Evolutionary conservation across 176 grass and related monocot species (phyloP).

Genomic region (Eleusine indica): DNA sequence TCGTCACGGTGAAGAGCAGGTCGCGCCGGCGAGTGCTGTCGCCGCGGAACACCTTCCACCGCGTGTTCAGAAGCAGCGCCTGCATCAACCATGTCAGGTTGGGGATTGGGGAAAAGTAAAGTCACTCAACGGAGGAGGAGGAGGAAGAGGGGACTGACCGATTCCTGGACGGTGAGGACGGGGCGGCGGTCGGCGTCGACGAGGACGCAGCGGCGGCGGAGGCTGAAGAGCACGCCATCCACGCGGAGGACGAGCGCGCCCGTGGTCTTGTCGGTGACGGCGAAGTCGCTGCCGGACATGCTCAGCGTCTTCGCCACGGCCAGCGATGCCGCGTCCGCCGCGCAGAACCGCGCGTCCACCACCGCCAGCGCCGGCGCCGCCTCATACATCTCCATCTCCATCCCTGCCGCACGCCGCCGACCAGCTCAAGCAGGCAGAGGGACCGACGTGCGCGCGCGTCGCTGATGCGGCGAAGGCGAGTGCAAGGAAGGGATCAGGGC

Average conservation of each 20-base stretch:
- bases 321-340: constrained; percentile 1
- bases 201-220: constrained; percentile 26
- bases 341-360: constrained; percentile 28
- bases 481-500: not conserved
- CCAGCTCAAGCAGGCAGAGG: too few species aligned
- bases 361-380: constrained; percentile 36
- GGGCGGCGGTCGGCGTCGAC: constrained; percentile 30
- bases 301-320: constrained; percentile 25
- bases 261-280: constrained; percentile 6
- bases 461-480: not conserved
- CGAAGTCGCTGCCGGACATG: constrained; percentile 13
- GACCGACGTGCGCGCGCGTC: not conserved
- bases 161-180: constrained; percentile 26
- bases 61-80: constrained; percentile 35
- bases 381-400: constrained; percentile 22
- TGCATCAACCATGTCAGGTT: not conserved
- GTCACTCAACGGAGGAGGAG: too few species aligned
- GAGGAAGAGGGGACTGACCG: not conserved
- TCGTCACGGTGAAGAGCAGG: constrained; percentile 60
- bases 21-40: constrained; percentile 52
- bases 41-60: constrained; percentile 63
- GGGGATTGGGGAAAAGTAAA: too few species aligned
- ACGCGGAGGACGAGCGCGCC: constrained; percentile 30
- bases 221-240: constrained; percentile 13
- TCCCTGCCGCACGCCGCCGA: too few species aligned